Evolutionary conservation across 345 rosid species (phyloP).

Genomic region (Linum lewisii): DNA sequence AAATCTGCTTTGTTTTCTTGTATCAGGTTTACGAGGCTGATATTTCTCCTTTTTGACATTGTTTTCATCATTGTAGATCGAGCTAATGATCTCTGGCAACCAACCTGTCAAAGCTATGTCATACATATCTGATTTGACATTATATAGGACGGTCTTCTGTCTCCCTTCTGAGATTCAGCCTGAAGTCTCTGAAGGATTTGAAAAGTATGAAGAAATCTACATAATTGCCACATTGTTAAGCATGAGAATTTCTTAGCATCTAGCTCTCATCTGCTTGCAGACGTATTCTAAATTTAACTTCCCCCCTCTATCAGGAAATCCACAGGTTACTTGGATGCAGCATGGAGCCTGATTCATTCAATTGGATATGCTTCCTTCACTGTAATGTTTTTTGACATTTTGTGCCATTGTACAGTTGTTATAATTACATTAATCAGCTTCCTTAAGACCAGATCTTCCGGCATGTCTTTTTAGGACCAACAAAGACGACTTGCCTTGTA

Average conservation of each 20-base stretch:
- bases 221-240: not conserved
- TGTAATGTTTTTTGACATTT: constrained; percentile 21
- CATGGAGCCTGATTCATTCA: constrained; percentile 52
- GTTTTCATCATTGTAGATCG: constrained; percentile 44
- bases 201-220: constrained; percentile 34
- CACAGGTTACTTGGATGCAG: constrained; percentile 54
- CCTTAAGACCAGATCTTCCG: constrained; percentile 6
- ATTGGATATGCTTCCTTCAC: constrained; percentile 38
- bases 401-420: not conserved
- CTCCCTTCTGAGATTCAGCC: constrained; percentile 50
- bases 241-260: not conserved
- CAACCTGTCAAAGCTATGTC: constrained; percentile 69
- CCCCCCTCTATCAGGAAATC: constrained; percentile 37
- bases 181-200: constrained; percentile 41
- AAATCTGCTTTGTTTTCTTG: not conserved
- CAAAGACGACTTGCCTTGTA: constrained; percentile 63
- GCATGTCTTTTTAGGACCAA: constrained; percentile 49
- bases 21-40: not conserved
- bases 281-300: constrained; percentile 7
- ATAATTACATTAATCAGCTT: not conserved
- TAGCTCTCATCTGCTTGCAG: not conserved
- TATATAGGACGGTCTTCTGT: constrained; percentile 62
- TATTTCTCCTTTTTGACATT: constrained; percentile 10
- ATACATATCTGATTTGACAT: constrained; percentile 41
- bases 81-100: constrained; percentile 77